Evolutionary conservation across 192 early-diverging fungal species (phyloP).

Genomic region (Mortierella antarctica): DNA sequence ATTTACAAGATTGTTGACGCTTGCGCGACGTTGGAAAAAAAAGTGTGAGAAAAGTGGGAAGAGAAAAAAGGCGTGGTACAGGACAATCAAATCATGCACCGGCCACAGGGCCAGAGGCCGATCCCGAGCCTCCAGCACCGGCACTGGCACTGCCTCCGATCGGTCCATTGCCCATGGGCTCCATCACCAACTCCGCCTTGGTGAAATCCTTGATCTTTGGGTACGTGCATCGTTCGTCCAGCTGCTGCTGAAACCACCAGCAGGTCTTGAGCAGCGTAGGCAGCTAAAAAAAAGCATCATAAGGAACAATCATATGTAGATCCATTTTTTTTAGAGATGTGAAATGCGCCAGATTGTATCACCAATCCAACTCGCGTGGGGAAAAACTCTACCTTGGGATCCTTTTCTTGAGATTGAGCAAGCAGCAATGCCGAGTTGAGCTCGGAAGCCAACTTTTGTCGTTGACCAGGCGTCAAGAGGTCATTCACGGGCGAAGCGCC

Average conservation of each 20-base stretch:
- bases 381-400: slow-evolving; percentile 74
- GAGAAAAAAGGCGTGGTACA: not conserved
- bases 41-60: not conserved
- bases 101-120: slow-evolving; percentile 17
- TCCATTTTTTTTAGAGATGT: not conserved
- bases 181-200: slow-evolving; percentile 76
- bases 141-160: slow-evolving; percentile 19
- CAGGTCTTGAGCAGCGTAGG: slow-evolving; percentile 91
- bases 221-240: slow-evolving; percentile 86
- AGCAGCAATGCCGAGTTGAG: slow-evolving; percentile 93
- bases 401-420: slow-evolving; percentile 91
- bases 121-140: slow-evolving; percentile 3
- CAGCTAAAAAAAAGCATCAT: slow-evolving; percentile 50
- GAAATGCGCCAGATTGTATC: too few relatives aligned
- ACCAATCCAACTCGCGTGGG: not conserved
- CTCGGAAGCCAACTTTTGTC: slow-evolving; percentile 94
- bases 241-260: slow-evolving; percentile 92
- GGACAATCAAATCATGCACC: slow-evolving; percentile 3
- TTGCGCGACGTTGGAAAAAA: not conserved
- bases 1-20: too few relatives aligned
- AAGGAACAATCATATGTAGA: not conserved
- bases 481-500: slow-evolving; percentile 82
- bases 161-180: slow-evolving; percentile 29
- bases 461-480: slow-evolving; percentile 87
- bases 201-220: slow-evolving; percentile 90